These are phyloP conservation scores for Cordia subcordata DNA, from an alignment of 257 asterid genomes.

Conservation along the genomic window DNA sequence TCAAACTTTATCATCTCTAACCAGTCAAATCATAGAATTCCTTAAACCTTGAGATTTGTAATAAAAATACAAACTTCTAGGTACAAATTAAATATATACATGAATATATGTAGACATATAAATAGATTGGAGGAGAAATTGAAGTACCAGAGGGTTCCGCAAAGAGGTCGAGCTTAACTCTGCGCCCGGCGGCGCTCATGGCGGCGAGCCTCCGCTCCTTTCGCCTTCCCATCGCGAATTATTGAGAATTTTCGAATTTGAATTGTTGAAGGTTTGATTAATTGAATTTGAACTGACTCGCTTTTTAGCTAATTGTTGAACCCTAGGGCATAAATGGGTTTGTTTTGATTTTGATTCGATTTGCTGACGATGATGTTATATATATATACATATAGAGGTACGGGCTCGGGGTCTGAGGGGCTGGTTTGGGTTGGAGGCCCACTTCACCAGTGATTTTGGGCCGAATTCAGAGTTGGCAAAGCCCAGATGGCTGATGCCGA, in stretches of 20 bases:
- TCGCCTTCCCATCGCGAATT: slow-evolving; percentile 72
- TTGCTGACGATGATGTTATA: no score
- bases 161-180: slow-evolving; percentile 87
- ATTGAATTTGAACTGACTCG: neutral
- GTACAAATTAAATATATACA: neutral
- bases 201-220: slow-evolving; percentile 91
- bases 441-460: no score
- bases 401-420: no score
- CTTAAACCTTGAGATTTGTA: neutral
- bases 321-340: neutral
- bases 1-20: neutral
- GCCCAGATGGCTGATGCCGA: no score
- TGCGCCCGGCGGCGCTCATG: slow-evolving; percentile 54
- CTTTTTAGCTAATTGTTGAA: neutral
- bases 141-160: slow-evolving; percentile 94
- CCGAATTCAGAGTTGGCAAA: no score
- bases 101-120: neutral
- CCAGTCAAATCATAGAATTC: neutral
- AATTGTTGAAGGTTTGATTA: neutral
- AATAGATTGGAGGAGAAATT: neutral
- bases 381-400: no score
- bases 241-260: neutral
- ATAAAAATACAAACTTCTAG: neutral
- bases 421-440: no score
- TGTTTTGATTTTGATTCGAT: neutral